phyloP scores from a whole-genome alignment of 108 stramenopile species.

The Parmales sp. region DNA sequence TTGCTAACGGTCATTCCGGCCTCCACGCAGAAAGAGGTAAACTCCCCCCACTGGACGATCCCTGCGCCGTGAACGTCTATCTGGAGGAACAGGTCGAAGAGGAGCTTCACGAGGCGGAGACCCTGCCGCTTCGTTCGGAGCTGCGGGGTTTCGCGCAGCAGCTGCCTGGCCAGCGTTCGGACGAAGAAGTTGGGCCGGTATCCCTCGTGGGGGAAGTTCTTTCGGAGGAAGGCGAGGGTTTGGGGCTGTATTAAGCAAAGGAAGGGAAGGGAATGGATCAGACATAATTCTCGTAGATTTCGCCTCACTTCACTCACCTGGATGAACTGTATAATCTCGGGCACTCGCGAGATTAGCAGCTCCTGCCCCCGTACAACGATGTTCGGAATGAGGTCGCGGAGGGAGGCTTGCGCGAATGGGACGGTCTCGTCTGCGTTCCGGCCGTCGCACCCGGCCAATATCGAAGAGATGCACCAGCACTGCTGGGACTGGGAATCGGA shows the following conservation, averaged over 20 bases:
- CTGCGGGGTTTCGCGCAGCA: neutral
- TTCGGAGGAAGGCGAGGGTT: slow-evolving; percentile 1
- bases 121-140: neutral
- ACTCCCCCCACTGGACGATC: neutral
- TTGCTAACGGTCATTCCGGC: neutral
- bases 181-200: neutral
- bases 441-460: neutral
- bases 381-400: neutral
- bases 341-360: neutral
- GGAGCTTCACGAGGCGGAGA: neutral
- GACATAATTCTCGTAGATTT: too few relatives aligned
- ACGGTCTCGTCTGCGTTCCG: neutral
- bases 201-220: neutral
- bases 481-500: neutral
- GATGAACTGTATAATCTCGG: neutral
- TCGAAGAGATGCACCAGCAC: neutral
- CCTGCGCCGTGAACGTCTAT: slow-evolving; percentile 3
- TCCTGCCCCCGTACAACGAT: neutral
- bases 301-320: too few relatives aligned
- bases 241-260: too few relatives aligned
- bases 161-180: neutral
- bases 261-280: too few relatives aligned
- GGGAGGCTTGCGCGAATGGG: neutral
- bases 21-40: slow-evolving; percentile 4
- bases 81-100: neutral